Base-by-base conservation (phyloP, 2,329 filamentous ascomycete genomes). In the Hypocrella siamensis region DNA sequence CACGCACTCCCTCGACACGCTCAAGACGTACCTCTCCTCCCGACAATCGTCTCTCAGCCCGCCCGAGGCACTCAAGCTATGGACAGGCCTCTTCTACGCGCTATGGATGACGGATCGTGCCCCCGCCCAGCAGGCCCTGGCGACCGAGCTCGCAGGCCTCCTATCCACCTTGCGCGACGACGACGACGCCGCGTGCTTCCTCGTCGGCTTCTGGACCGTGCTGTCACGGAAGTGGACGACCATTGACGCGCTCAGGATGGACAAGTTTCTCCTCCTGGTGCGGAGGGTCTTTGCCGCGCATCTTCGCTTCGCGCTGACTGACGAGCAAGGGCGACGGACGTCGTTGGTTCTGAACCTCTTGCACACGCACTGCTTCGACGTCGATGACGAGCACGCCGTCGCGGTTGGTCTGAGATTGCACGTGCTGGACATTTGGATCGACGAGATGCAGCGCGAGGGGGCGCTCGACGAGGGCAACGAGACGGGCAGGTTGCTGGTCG, bases 101-200 rank as follows among this genome's bases (percentile, higher is more conserved):
- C 72, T 90, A 47, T 94, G 84, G 79, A 90, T 93, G 76, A 84
- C 79, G 54, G 86, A 94, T 63, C 81, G 85, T 30, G 78, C 85
- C 9, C 60, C 76, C n/a, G 77, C 81, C 3, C 88, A 94, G 61
- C 85, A 93, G 62, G 70, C 70, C 27, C 78, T 96, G 28, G 80
- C 81, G 43, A 60, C 66, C 42, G 77, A 86, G 39, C 77, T 96
- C 34, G 80, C 85, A 27, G 68, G 58, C 2, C 71, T 94, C 9
- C 41, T 51, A 30, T 64, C 69, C 39, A 57, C 65, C 16, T 60
- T 88, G 18, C 67, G 70, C 25, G 47, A 54, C 21, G 46, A 43
- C 17, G 56, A 58, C 40, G 57, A 52, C 2, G 46, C 46, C 5
- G 48, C 56, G n/a, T n/a, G n/a, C 26, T 72, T 67, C 60, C 60